Evolutionary conservation across 2,329 filamentous ascomycete genomes (phyloP).

Genomic region (Spiromastix sp.): DNA sequence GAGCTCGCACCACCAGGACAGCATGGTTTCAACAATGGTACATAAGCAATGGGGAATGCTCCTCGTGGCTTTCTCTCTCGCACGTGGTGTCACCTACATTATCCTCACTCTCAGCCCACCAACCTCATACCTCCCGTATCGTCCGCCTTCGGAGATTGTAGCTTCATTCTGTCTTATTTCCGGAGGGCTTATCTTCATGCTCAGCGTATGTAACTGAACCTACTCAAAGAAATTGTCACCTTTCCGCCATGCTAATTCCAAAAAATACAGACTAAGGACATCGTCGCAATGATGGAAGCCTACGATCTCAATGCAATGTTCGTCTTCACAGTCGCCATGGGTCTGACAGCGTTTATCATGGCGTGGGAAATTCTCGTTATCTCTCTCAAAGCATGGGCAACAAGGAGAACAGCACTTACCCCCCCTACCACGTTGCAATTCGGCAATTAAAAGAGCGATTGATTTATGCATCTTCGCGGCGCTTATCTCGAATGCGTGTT

Average conservation of each 20-base stretch:
- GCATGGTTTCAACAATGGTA: slow-evolving; percentile 80
- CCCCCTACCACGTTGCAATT: too few species aligned
- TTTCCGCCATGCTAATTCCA: not conserved
- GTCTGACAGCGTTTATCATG: slow-evolving; percentile 72
- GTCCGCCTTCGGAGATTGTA: slow-evolving; percentile 84
- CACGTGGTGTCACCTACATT: slow-evolving; percentile 69
- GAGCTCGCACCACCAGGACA: slow-evolving; percentile 78
- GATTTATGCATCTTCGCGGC: slow-evolving; percentile 13
- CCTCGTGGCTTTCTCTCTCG: slow-evolving; percentile 68
- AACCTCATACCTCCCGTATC: slow-evolving; percentile 65
- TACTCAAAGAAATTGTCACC: not conserved
- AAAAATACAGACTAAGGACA: slow-evolving; percentile 62
- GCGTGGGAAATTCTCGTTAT: slow-evolving; percentile 70
- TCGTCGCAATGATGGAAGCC: slow-evolving; percentile 63
- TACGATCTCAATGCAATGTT: slow-evolving; percentile 84
- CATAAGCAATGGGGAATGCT: slow-evolving; percentile 90
- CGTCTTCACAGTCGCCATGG: slow-evolving; percentile 80
- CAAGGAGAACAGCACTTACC: slow-evolving; percentile 32
- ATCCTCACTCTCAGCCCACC: slow-evolving; percentile 72
- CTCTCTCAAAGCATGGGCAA: slow-evolving; percentile 80
- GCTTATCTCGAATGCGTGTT: slow-evolving; percentile 16
- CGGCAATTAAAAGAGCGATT: too few species aligned
- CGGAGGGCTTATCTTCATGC: slow-evolving; percentile 87
- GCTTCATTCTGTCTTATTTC: slow-evolving; percentile 76
- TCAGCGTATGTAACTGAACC: slow-evolving; percentile 54